phyloP scores from a whole-genome alignment of 2,329 filamentous ascomycete genomes.

The Fusarium compactum region DNA sequence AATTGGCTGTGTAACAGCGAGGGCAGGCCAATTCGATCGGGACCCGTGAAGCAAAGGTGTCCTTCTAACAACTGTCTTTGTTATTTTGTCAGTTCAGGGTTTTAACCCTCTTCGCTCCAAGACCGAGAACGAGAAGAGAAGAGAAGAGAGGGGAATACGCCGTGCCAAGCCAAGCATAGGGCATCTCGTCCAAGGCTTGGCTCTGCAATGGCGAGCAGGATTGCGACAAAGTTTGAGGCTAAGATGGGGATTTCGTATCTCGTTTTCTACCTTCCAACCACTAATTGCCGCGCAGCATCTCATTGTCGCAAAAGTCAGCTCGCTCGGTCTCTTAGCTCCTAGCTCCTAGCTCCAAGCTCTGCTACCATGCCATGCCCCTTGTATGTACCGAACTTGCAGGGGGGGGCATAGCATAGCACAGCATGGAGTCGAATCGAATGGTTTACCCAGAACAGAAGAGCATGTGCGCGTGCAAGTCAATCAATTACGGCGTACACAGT shows the following conservation, averaged over 20 bases:
- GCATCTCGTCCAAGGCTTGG: conserved; percentile 12
- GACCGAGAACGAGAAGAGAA: conserved; percentile 5
- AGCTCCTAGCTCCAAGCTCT: neutral
- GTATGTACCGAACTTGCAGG: neutral
- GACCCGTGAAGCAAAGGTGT: conserved; percentile 33
- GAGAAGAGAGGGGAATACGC: neutral
- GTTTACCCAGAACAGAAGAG: conserved; percentile 4
- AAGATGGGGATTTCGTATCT: conserved; percentile 44
- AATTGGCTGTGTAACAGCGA: conserved; percentile 11
- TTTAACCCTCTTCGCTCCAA: neutral
- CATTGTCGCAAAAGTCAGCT: neutral
- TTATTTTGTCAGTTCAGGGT: conserved; percentile 39
- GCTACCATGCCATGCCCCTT: neutral
- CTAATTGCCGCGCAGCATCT: neutral
- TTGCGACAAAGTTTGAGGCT: conserved; percentile 24
- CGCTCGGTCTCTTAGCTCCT: neutral
- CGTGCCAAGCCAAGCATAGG: conserved; percentile 17
- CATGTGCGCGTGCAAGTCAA: neutral
- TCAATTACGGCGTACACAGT: conserved; percentile 18
- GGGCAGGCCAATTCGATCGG: conserved; percentile 3
- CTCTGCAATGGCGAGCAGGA: conserved; percentile 14
- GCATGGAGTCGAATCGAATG: conserved; percentile 3
- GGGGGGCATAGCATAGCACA: neutral
- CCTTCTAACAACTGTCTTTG: conserved; percentile 19
- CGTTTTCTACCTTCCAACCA: conserved; percentile 29